These are phyloP conservation scores for Aschersonia sp. DNA, from an alignment of 2,329 filamentous ascomycete species.

Conservation along the genomic window DNA sequence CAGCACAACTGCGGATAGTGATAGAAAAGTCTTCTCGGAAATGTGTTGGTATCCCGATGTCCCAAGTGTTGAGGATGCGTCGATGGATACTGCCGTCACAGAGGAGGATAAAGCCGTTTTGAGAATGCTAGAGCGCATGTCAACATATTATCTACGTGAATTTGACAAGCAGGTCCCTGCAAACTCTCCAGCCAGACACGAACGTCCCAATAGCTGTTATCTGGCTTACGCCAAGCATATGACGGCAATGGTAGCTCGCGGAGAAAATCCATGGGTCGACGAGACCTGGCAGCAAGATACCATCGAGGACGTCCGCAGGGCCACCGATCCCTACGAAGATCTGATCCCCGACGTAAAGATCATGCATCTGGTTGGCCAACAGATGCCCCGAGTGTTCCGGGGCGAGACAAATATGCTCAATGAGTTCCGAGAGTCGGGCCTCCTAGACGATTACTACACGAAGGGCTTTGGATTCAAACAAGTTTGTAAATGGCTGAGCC, in stretches of 20 bases:
- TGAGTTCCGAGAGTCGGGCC: slow-evolving; percentile 2
- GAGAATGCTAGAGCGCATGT: neutral
- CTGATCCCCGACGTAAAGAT: neutral
- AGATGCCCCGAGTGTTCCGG: slow-evolving; percentile 17
- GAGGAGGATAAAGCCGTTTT: neutral
- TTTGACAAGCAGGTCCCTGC: neutral
- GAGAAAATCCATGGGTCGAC: neutral
- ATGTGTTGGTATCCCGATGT: neutral
- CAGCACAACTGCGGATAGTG: neutral
- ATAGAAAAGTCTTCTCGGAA: neutral
- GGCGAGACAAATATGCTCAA: slow-evolving; percentile 20
- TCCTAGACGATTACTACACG: neutral
- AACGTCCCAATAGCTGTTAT: neutral
- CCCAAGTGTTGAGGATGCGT: neutral
- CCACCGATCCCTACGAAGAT: neutral
- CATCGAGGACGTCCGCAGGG: neutral
- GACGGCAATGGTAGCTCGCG: neutral
- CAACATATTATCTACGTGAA: neutral
- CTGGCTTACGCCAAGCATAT: neutral
- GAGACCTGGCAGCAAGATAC: neutral
- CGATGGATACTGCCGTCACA: neutral
- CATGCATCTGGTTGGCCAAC: slow-evolving; percentile 12
- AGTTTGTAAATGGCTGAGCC: neutral
- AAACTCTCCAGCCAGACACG: neutral
- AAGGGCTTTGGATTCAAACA: neutral